A percentile compares a stretch with the other conserved stretches of the same genome.
These are phyloP conservation scores for Mucor plumbeus DNA, from an alignment of 371 early-diverging fungal genomes.

Conservation along the genomic window DNA sequence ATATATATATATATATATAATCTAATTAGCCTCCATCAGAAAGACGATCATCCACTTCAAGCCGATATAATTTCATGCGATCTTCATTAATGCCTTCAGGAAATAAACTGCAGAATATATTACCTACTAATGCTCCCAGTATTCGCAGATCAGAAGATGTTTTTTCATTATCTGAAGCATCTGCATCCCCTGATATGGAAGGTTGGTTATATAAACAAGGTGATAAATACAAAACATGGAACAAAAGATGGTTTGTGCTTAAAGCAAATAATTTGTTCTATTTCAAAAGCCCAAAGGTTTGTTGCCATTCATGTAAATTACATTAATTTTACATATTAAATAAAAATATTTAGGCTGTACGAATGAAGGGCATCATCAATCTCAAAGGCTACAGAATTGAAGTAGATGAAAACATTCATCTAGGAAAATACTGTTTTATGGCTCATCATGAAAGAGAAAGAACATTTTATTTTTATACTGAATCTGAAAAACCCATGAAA, in stretches of 20 bases:
- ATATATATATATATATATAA: neutral
- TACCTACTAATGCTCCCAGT: slow-evolving; percentile 14
- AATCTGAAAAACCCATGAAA: slow-evolving; percentile 56
- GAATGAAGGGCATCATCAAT: slow-evolving; percentile 64
- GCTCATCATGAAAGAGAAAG: slow-evolving; percentile 66
- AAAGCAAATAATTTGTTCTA: slow-evolving; percentile 65
- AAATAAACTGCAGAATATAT: slow-evolving; percentile 24
- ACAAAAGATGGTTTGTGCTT: slow-evolving; percentile 71
- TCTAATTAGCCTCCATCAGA: neutral
- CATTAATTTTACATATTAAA: neutral
- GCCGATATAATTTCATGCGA: slow-evolving; percentile 27
- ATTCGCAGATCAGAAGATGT: slow-evolving; percentile 23
- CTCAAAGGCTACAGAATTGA: slow-evolving; percentile 60
- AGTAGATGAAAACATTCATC: slow-evolving; percentile 62
- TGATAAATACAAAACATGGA: slow-evolving; percentile 70
- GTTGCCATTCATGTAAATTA: neutral
- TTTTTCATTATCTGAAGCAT: neutral
- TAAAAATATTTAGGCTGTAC: slow-evolving; percentile 36
- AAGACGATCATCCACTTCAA: neutral
- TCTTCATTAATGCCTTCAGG: slow-evolving; percentile 22
- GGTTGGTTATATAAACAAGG: slow-evolving; percentile 74
- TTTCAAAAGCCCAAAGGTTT: slow-evolving; percentile 62
- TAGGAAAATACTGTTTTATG: slow-evolving; percentile 75
- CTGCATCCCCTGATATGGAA: slow-evolving; percentile 56
- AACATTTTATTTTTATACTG: slow-evolving; percentile 70